Conservation (phyloP, 306 rosid species). For the Medicago ruthenica region DNA sequence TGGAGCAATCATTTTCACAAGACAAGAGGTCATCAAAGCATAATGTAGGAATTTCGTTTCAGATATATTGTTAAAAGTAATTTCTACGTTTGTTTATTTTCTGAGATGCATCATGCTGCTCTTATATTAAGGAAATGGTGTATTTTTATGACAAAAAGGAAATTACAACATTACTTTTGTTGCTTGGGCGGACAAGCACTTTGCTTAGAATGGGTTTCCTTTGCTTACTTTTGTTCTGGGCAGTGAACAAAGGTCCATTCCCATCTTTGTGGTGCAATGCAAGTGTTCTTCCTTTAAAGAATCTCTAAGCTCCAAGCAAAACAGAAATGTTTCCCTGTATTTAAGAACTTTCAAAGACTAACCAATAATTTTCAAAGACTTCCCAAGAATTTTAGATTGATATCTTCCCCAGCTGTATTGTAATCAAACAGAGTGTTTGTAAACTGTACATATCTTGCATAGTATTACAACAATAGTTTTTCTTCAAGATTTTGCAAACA, state of each 20-base stretch:
- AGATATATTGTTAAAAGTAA: too few species aligned
- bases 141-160: neutral
- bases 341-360: neutral
- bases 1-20: neutral
- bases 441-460: neutral
- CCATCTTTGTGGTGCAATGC: neutral
- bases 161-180: neutral
- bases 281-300: neutral
- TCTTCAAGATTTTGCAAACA: constrained; percentile 7
- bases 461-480: constrained; percentile 9
- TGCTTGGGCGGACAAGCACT: too few species aligned
- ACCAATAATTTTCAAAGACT: too few species aligned
- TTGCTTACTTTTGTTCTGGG: too few species aligned
- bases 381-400: too few species aligned
- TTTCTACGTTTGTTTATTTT: neutral
- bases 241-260: neutral
- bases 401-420: neutral
- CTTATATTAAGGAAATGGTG: neutral
- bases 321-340: neutral
- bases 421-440: neutral
- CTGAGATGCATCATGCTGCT: neutral
- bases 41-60: too few species aligned
- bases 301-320: neutral
- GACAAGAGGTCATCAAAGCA: neutral
- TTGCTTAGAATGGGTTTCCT: too few species aligned